Evolutionary conservation across 768 basidiomycete genomes (phyloP).

Genomic region (Galerina marginata): DNA sequence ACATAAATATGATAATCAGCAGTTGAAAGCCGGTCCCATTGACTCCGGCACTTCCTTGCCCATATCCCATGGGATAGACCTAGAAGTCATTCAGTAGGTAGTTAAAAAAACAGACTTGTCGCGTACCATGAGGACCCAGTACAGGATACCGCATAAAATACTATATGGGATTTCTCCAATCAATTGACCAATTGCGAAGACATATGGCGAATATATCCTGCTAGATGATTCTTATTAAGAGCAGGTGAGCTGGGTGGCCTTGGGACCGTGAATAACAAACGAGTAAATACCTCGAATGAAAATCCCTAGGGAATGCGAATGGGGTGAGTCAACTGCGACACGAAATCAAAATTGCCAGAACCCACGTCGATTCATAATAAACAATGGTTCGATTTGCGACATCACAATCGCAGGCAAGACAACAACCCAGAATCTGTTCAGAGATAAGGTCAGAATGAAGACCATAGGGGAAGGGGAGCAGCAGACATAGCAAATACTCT

Average conservation of each 20-base stretch:
- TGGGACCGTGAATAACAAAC: not conserved
- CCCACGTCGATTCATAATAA: slow-evolving; percentile 69
- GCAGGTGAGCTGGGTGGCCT: not conserved
- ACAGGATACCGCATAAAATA: slow-evolving; percentile 69
- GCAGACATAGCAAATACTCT: slow-evolving; percentile 79
- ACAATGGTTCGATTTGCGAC: slow-evolving; percentile 82
- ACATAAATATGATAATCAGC: slow-evolving; percentile 71
- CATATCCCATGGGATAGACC: slow-evolving; percentile 72
- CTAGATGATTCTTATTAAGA: slow-evolving; percentile 66
- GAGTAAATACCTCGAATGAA: slow-evolving; percentile 39
- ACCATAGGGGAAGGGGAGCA: not conserved
- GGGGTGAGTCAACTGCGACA: not conserved
- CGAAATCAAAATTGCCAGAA: slow-evolving; percentile 12
- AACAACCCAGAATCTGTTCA: slow-evolving; percentile 64
- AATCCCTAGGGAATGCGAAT: slow-evolving; percentile 29
- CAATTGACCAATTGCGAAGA: slow-evolving; percentile 84
- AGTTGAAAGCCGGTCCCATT: slow-evolving; percentile 77
- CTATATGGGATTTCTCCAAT: slow-evolving; percentile 83
- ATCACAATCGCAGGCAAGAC: slow-evolving; percentile 79
- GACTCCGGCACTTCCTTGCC: slow-evolving; percentile 62
- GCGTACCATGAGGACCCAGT: slow-evolving; percentile 76
- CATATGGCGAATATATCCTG: slow-evolving; percentile 85
- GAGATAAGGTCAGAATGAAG: not conserved
- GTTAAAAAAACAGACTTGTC: not conserved
- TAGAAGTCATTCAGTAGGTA: slow-evolving; percentile 13